Evolutionary conservation across 23 red algal genomes (phyloP), one percentile per base, ranked within the genome.

Genomic region (Gracilaria gracilis): DNA sequence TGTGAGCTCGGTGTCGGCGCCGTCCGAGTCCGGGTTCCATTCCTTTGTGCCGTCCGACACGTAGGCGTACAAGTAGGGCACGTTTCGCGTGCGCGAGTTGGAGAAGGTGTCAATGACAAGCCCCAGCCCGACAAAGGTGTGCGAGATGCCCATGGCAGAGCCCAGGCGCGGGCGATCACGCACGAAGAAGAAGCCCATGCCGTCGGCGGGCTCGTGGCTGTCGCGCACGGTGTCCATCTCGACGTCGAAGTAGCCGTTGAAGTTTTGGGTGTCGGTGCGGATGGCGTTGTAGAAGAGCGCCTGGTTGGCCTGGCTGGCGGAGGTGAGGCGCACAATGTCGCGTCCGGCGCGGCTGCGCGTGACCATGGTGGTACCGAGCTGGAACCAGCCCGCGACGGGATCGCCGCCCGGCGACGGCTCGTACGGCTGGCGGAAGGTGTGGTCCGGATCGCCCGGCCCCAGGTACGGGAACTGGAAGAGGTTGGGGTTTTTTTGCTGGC

Each of bases 201-300:
- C 93, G 61, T 95, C 93, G 4, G 93, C 93, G 1, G 93, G 62
- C 28, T 95, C 85, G 15, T 88, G 84, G 13, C 77, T 85, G n/a
- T 88, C 86, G n/a, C 77, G 78, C n/a, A 58, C 61, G 25, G 61
- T 85, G 57, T 71, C 57, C 36, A 95, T 71, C 78, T 84, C 70
- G 31, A 95, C 49, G 71, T 95, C 93, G 70, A 95, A 75, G 77
- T 94, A 94, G 23, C 83, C 92, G 36, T 94, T 94, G 64, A 94
- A 94, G 74, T 94, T 87, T 19, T 53, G 57, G 13, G 83, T 54
- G 0, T 87, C 92, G 44, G 92, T 82, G 11, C 31, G 16, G 9
- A 87, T 61, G 40, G 81, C 84, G 48, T 86, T 87, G 77, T 88
- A 94, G 34, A 94, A 36, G 35, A 94, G 24, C 24, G 82, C 92